phyloP scores from a whole-genome alignment of 306 rosid genomes.

The Cicer pinnatifidum region DNA sequence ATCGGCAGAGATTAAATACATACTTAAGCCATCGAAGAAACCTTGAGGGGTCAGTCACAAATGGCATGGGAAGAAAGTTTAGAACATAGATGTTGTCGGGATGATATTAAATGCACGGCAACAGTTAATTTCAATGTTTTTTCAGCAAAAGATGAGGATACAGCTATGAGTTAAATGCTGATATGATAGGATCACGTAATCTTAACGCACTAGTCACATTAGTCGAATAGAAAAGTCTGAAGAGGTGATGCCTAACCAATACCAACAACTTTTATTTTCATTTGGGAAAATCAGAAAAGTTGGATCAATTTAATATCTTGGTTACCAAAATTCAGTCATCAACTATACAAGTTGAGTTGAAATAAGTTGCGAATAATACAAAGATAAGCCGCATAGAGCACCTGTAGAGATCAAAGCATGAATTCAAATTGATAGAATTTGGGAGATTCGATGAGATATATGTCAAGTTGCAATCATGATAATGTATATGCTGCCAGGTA shows the following conservation, averaged over 20 bases:
- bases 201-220: conserved; percentile 18
- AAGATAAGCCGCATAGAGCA: conserved; percentile 6
- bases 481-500: conserved; percentile 9
- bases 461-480: conserved; percentile 24
- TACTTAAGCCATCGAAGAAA: not conserved
- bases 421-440: conserved; percentile 25
- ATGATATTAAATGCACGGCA: conserved; percentile 3
- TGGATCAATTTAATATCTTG: not conserved
- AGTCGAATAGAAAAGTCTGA: not conserved
- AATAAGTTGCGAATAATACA: conserved; percentile 6
- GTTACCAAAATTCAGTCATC: not conserved
- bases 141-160: not conserved
- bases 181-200: conserved; percentile 21
- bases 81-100: not conserved
- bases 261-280: conserved; percentile 3
- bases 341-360: conserved; percentile 21
- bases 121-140: not conserved
- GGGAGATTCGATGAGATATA: conserved; percentile 19
- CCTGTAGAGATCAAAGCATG: conserved; percentile 8
- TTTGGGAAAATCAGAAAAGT: conserved; percentile 12
- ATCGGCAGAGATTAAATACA: not conserved
- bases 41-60: not conserved
- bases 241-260: not conserved
- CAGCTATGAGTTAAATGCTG: not conserved
- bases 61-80: not conserved